phyloP scores from a whole-genome alignment of 768 basidiomycete species.

The Tulasnella sp. region DNA sequence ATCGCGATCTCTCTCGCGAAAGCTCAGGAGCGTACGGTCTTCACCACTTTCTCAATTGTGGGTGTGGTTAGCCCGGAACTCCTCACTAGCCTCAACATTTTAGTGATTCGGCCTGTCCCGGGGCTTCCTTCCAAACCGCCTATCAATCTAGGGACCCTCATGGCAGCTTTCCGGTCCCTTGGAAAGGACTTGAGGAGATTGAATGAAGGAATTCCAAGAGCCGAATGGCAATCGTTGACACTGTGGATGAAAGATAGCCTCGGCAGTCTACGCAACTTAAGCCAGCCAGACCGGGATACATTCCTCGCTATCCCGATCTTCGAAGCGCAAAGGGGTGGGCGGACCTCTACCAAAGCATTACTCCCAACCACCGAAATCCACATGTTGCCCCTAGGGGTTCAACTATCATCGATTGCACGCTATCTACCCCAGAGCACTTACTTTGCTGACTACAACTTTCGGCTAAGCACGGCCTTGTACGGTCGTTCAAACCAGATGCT shows the following conservation, averaged over 20 bases:
- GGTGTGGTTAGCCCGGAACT: neutral
- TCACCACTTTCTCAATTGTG: neutral
- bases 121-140: neutral
- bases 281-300: neutral
- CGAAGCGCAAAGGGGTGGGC: neutral
- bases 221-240: neutral
- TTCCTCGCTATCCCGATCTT: neutral
- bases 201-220: neutral
- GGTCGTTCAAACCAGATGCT: neutral
- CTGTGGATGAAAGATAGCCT: neutral
- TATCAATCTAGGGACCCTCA: neutral
- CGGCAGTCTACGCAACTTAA: neutral
- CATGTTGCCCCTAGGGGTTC: neutral
- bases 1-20: neutral
- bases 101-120: neutral
- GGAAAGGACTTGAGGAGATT: neutral
- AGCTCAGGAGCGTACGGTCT: neutral
- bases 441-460: neutral
- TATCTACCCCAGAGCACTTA: neutral
- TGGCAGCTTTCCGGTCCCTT: neutral
- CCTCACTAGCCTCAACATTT: neutral
- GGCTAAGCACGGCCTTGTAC: neutral
- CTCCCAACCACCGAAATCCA: neutral
- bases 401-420: neutral
- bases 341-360: neutral